These are phyloP conservation scores for Leptographium lundbergii DNA, from an alignment of 2,329 filamentous ascomycete genomes.

Conservation along the genomic window DNA sequence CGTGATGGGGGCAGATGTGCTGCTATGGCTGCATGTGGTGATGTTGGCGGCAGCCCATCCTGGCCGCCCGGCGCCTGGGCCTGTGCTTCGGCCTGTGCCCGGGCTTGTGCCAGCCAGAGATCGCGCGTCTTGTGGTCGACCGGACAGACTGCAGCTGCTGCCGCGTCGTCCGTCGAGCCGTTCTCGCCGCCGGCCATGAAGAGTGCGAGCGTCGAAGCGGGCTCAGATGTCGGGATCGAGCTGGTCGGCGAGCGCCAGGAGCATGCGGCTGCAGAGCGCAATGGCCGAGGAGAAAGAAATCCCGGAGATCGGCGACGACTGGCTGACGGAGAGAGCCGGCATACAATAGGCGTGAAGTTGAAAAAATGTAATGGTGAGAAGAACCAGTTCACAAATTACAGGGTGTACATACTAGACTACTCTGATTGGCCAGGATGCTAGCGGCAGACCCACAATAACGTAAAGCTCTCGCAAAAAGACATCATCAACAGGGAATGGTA, in stretches of 20 bases:
- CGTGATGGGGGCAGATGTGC: background rate
- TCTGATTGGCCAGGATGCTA: background rate
- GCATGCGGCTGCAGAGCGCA: background rate
- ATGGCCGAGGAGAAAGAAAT: background rate
- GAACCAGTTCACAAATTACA: background rate
- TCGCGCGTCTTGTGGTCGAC: slow-evolving; percentile 85
- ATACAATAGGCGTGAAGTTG: background rate
- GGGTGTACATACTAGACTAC: background rate
- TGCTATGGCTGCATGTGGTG: background rate
- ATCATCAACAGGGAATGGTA: background rate
- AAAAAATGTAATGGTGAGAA: background rate
- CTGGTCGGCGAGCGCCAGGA: background rate
- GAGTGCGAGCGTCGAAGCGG: background rate
- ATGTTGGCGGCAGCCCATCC: background rate
- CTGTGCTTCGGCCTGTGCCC: slow-evolving; percentile 22
- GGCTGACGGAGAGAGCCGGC: background rate
- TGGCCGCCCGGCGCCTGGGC: slow-evolving; percentile 6
- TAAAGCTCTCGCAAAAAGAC: background rate
- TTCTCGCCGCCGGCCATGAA: slow-evolving; percentile 1
- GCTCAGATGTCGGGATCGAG: background rate
- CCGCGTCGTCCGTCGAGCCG: background rate
- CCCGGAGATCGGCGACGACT: background rate
- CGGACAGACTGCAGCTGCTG: slow-evolving; percentile 43
- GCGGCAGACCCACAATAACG: background rate
- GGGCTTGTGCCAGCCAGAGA: slow-evolving; percentile 67